Evolutionary conservation across 2,329 filamentous ascomycete species (phyloP), one percentile per base, ranked within the genome.

Genomic region (Fusarium sp.): DNA sequence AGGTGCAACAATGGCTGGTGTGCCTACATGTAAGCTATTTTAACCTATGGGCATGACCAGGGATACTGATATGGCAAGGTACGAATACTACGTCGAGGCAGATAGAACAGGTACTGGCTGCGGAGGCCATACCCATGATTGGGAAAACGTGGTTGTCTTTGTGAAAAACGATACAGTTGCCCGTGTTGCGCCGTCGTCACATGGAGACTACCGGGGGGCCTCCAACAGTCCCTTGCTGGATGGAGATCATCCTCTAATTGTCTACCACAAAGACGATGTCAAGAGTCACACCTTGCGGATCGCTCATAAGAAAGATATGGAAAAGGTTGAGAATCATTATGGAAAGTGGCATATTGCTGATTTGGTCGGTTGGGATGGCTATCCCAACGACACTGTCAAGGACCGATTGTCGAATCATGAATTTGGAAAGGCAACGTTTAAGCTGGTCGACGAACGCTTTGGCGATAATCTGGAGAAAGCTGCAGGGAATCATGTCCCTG

Each of bases 1-100:
- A 41, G 57, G 13, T 60, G 54, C 11, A 60, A 60, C 8, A 29
- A 59, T 3, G 42, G 54, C 10, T 60, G 38, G 15, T 60, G 57
- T 4, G 54, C 57, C 6, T 41, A 41, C 20, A 41, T 49, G 41
- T 49, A 29, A 29, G 24, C 21, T 21, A 8, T 31, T 21, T 8
- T 29, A 20, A 0, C 13, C 0, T n/a, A 8, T 8, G 7, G 8
- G 2, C 26, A 16, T 7, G 28, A 35, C 16, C 26, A 28, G 3
- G 7, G 8, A 16, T 3, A 8, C 3, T 57, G 18, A 57, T 2
- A 12, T 9, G 24, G 2, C 3, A 12, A 55, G 52, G 52, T 55
- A 55, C 2, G 52, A 55, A 4, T 54, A 54, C 28, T 44, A 44
- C 7, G 26, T 54, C 10, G 38, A 39, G 10, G n/a, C 16, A 10